Evolutionary conservation across 768 basidiomycete species (phyloP), one percentile per base, ranked within the genome.

Genomic region (Pleurotus platypus): DNA sequence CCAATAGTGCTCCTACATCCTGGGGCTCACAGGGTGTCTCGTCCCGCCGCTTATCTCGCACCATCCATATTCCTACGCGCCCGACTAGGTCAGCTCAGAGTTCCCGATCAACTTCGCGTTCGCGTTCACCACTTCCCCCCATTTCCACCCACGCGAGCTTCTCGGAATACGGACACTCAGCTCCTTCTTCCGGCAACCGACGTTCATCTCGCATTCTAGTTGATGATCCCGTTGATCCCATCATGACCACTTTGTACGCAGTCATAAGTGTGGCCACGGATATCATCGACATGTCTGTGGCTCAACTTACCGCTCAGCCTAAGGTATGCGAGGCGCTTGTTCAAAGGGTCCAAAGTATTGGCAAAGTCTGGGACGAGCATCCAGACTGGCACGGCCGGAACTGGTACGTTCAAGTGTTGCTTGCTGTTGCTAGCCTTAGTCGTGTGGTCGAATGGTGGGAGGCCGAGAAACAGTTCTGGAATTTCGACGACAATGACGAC

Each of bases 401-500:
- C 58, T 99, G 96, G 97, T 98, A 98, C 72, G 94, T 98, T 53
- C 94, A 96, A 67, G 88, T 98, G 24, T 80, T 98, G 4, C 86
- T 98, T 49, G 96, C 97, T 18, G 88, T 98, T 48, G 97, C 97
- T 30, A 94, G 92, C 65, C 85, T 99, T 61, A 92, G 89, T 70
- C 89, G 96, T 57, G 97, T 98, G 26, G 89, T 98, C 61, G 97
- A 98, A 67, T 99, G 97, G 96, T 98, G 94, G 94, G 95, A 97
- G 71, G 97, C 97, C 9, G 96, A 98, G 76, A 95, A 95, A 67
- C 93, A 95, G 63, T 99, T 99, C 72, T 99, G 97, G 97, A 97
- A 97, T 66, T 98, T 98, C 68, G 91, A 95, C 66, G 92, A 93
- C 67, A 88, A 90, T 60, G 90, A 90, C 46, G 87, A 92, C 58